These are phyloP conservation scores for Geotrichum europaeum DNA, from an alignment of 1,139 yeast species.

Conservation along the genomic window DNA sequence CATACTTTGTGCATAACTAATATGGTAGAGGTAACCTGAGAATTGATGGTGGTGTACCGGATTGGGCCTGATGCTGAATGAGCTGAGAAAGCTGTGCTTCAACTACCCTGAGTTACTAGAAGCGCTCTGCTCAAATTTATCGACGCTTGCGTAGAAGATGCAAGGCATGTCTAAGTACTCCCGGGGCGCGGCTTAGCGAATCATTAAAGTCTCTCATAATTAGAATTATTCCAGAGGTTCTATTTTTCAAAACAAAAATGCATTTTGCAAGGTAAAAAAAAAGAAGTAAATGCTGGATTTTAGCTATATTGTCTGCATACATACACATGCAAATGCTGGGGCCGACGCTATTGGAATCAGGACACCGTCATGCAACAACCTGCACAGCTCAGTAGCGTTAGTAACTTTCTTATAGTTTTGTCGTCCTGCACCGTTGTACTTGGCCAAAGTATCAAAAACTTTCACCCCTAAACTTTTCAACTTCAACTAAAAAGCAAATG, in stretches of 20 bases:
- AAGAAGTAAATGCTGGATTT: background rate
- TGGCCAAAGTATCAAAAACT: background rate
- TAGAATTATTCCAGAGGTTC: too few species aligned
- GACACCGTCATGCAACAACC: background rate
- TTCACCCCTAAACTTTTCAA: background rate
- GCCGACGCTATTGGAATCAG: background rate
- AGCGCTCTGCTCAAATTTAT: background rate
- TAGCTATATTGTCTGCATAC: too few species aligned
- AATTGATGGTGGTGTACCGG: background rate
- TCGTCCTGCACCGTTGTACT: background rate
- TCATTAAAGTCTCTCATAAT: too few species aligned
- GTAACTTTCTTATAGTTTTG: background rate
- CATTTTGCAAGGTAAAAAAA: background rate
- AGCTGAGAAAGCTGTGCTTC: background rate
- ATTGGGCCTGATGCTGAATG: background rate
- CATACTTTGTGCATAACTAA: background rate
- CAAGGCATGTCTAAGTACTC: too few species aligned
- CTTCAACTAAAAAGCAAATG: background rate
- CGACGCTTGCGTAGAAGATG: background rate
- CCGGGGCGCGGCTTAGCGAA: too few species aligned
- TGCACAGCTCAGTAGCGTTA: background rate
- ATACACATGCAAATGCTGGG: background rate
- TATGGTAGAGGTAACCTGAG: background rate
- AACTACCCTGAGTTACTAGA: background rate
- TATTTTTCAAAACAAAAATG: too few species aligned